A percentile compares a stretch with the other conserved stretches of the same genome.
Evolutionary conservation across 2,329 filamentous ascomycete species (phyloP).

Genomic region (Myriosclerotinia scirpicola): DNA sequence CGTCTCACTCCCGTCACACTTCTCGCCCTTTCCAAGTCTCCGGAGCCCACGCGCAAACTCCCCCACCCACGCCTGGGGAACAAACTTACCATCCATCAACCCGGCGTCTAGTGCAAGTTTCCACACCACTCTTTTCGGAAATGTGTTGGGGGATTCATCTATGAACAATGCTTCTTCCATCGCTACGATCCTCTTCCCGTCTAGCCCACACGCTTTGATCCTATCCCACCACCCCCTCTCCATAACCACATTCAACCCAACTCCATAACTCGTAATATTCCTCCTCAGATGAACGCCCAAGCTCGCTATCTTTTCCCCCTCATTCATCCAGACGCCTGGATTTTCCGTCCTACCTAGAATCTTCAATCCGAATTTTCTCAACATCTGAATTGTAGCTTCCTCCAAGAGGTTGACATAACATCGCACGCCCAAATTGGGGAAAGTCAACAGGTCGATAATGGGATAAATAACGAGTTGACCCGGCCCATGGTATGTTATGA

Average conservation of each 20-base stretch:
- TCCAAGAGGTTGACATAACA: conserved; percentile 9
- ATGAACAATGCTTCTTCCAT: conserved; percentile 44
- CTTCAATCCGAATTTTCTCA: background rate
- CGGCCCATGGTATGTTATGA: conserved; percentile 93
- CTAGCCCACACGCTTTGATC: conserved; percentile 88
- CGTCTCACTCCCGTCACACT: background rate
- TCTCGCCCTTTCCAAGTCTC: conserved; percentile 1
- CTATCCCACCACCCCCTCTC: conserved; percentile 64
- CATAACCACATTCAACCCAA: conserved; percentile 75
- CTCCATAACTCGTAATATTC: conserved; percentile 79
- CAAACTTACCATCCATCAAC: background rate
- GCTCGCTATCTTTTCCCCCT: conserved; percentile 74
- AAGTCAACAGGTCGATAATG: conserved; percentile 61
- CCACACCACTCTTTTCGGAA: too few relatives aligned
- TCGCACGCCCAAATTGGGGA: background rate
- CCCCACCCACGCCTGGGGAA: background rate
- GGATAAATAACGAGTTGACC: conserved; percentile 94
- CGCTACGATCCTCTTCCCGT: conserved; percentile 77
- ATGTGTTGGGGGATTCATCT: background rate
- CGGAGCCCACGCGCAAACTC: background rate
- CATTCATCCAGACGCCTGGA: conserved; percentile 43
- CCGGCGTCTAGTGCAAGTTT: too few relatives aligned
- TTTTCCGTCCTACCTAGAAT: conserved; percentile 55
- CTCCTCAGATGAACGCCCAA: conserved; percentile 88
- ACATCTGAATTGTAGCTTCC: conserved; percentile 8